These are phyloP conservation scores for Sanguinoderma infundibulare DNA, from an alignment of 1,284 basidiomycete species.

Conservation along the genomic window DNA sequence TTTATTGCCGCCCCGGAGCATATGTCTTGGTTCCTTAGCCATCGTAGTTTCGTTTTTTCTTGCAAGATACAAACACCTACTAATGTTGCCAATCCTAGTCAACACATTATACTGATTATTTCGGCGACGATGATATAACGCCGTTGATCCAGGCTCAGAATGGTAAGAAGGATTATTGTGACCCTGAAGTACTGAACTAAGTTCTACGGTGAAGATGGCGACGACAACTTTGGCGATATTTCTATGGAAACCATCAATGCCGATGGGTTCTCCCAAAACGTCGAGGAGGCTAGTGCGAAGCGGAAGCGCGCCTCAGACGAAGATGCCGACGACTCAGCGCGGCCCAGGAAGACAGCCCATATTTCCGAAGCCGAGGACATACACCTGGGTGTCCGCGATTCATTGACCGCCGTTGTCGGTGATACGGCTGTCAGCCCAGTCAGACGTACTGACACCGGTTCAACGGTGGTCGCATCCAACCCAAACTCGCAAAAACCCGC, in stretches of 20 bases:
- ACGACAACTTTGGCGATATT: neutral
- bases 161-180: neutral
- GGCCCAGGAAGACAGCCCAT: neutral
- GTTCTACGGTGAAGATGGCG: neutral
- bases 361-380: neutral
- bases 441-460: slow-evolving; percentile 6
- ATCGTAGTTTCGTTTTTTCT: neutral
- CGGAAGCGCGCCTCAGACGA: slow-evolving; percentile 4
- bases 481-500: neutral
- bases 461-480: neutral
- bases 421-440: neutral
- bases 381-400: neutral
- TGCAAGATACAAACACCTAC: neutral
- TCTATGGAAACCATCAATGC: neutral
- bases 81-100: neutral
- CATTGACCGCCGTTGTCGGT: neutral
- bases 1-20: too few species aligned
- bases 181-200: neutral
- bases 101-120: slow-evolving; percentile 5
- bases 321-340: neutral
- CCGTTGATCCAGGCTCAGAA: neutral
- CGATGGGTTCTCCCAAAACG: neutral
- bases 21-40: too few species aligned
- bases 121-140: slow-evolving; percentile 8
- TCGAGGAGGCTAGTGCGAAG: neutral